Percentiles rank a stretch among this genome's conserved stretches.
Conservation (phyloP, 495 filamentous ascomycete genomes). For the Acidomyces sp. region DNA sequence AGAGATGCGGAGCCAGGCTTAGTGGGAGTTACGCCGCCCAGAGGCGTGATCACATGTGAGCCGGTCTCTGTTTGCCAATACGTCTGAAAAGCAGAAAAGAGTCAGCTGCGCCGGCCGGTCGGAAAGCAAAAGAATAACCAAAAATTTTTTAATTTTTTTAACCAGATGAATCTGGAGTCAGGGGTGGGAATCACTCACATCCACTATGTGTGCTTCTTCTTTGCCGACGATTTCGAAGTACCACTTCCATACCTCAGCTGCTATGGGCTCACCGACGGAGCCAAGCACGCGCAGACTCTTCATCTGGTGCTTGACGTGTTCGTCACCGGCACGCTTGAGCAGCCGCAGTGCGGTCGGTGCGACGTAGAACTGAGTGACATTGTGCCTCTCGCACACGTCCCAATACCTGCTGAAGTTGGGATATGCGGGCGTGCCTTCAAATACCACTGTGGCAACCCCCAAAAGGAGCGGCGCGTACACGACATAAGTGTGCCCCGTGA, state of each 20-base stretch:
- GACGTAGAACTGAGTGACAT: conserved; percentile 96
- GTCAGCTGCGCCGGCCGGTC: too few species aligned
- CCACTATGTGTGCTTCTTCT: conserved; percentile 83
- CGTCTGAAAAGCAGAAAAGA: conserved; percentile 57
- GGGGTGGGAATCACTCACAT: conserved; percentile 62
- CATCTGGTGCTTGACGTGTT: conserved; percentile 83
- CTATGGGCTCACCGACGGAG: conserved; percentile 97
- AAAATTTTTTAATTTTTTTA: too few species aligned
- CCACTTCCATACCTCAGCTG: conserved; percentile 99
- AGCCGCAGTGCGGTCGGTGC: conserved; percentile 88
- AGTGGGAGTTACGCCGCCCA: conserved; percentile 63
- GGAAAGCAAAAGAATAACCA: too few species aligned
- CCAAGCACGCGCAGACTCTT: conserved; percentile 78
- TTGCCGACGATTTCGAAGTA: conserved; percentile 94
- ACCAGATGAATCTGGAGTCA: too few species aligned
- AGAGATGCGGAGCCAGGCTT: conserved; percentile 67
- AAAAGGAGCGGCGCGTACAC: conserved; percentile 91
- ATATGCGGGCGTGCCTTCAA: conserved; percentile 95
- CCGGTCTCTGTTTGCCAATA: conserved; percentile 99
- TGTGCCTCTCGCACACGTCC: conserved; percentile 92
- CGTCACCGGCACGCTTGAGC: conserved; percentile 85
- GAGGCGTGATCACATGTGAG: conserved; percentile 75
- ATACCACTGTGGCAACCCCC: conserved; percentile 92
- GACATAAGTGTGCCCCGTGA: conserved; percentile 98
- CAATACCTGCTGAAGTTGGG: conserved; percentile 97